These are phyloP conservation scores for Pholiota conissans DNA, from an alignment of 768 basidiomycete species.

Conservation along the genomic window DNA sequence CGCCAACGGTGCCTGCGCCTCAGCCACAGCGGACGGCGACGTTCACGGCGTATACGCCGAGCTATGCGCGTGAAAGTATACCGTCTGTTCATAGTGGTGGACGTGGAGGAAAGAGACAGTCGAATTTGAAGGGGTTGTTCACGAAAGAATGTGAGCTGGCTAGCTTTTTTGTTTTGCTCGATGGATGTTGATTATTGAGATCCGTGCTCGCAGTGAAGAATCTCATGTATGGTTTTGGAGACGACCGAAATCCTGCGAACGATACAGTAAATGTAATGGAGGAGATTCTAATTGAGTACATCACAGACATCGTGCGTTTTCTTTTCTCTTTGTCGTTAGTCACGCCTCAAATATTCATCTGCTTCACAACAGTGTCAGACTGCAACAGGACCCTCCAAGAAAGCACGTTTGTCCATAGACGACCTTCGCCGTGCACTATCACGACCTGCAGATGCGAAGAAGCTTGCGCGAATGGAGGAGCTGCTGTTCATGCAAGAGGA, in stretches of 20 bases:
- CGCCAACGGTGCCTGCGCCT: constrained; percentile 28
- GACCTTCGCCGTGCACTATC: constrained; percentile 81
- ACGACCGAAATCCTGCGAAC: constrained; percentile 83
- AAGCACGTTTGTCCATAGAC: constrained; percentile 79
- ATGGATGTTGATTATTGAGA: constrained; percentile 1
- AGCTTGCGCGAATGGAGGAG: constrained; percentile 90
- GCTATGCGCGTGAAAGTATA: constrained; percentile 49
- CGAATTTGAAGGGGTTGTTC: constrained; percentile 74
- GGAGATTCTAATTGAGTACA: constrained; percentile 88
- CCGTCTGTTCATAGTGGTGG: constrained; percentile 37
- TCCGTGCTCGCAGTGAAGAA: constrained; percentile 52
- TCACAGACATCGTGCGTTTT: constrained; percentile 79
- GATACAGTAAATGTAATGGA: constrained; percentile 93
- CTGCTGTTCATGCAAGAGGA: constrained; percentile 92
- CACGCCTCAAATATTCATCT: constrained; percentile 7
- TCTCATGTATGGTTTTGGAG: constrained; percentile 93
- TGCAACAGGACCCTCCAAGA: constrained; percentile 68
- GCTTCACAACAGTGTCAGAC: constrained; percentile 59
- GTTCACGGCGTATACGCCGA: constrained; percentile 59
- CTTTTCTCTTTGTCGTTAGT: constrained; percentile 18
- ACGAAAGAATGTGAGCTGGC: constrained; percentile 71
- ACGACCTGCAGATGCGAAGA: constrained; percentile 86
- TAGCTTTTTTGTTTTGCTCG: neutral
- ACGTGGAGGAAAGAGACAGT: constrained; percentile 59
- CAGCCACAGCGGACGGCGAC: constrained; percentile 43